A percentile compares a stretch with the other conserved stretches of the same genome.
These are phyloP conservation scores for Cryptococcus sp. DNA, from an alignment of 1,284 basidiomycete species.

Conservation along the genomic window DNA sequence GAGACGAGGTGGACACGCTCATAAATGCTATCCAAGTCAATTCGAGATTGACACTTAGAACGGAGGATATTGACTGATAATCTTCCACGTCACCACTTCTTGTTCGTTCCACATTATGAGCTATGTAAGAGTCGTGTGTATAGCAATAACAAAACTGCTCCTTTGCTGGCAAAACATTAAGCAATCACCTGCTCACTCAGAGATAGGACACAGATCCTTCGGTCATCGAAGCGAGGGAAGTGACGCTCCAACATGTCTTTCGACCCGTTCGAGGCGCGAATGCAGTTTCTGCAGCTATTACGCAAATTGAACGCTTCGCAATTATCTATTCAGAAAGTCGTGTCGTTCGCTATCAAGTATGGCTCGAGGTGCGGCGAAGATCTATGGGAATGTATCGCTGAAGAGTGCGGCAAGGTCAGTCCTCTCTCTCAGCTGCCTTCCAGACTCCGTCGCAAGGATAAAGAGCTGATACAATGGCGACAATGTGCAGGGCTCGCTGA, in stretches of 20 bases:
- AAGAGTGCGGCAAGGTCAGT: conserved; percentile 79
- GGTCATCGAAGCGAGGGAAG: no score
- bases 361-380: conserved; percentile 81
- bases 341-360: conserved; percentile 81
- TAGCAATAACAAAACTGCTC: not conserved
- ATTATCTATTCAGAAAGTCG: conserved; percentile 85
- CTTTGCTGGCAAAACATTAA: no score
- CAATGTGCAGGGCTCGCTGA: conserved; percentile 69
- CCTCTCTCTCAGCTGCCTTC: not conserved
- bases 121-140: not conserved
- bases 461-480: not conserved
- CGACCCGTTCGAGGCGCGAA: conserved; percentile 87
- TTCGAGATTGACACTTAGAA: no score
- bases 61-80: not conserved
- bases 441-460: not conserved
- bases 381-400: conserved; percentile 89
- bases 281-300: conserved; percentile 75
- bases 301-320: conserved; percentile 81
- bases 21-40: no score
- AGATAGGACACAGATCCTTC: no score
- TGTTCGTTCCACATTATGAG: not conserved
- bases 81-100: conserved; percentile 17
- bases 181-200: no score
- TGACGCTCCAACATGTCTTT: conserved; percentile 54
- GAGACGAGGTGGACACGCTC: not conserved